These are phyloP conservation scores for Yamadazyma pseudoaaseri DNA, from an alignment of 1,139 yeast genomes.

Conservation along the genomic window DNA sequence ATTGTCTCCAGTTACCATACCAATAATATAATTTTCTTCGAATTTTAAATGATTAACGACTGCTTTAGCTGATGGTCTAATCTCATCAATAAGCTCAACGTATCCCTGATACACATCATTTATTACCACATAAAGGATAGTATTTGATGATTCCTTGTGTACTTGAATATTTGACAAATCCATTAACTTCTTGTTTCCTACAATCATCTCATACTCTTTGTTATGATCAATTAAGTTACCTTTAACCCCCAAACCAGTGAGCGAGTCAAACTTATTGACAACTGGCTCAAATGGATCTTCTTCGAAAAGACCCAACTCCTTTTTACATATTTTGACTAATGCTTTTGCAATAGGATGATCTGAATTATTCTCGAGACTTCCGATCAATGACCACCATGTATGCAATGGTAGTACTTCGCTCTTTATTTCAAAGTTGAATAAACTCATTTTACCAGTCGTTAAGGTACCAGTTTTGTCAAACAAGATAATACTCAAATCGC, in stretches of 20 bases:
- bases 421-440: slow-evolving; percentile 20
- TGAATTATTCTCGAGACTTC: slow-evolving; percentile 64
- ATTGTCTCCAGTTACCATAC: slow-evolving; percentile 91
- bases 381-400: slow-evolving; percentile 60
- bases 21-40: slow-evolving; percentile 60
- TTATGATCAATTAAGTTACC: slow-evolving; percentile 37
- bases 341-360: slow-evolving; percentile 92
- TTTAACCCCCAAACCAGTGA: slow-evolving; percentile 71
- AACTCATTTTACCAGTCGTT: slow-evolving; percentile 79
- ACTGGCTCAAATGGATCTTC: slow-evolving; percentile 31
- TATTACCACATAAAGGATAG: slow-evolving; percentile 46
- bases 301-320: slow-evolving; percentile 29
- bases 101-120: slow-evolving; percentile 61
- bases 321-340: slow-evolving; percentile 37
- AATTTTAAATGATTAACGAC: slow-evolving; percentile 56
- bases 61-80: slow-evolving; percentile 63
- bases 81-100: slow-evolving; percentile 65
- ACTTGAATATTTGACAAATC: slow-evolving; percentile 14
- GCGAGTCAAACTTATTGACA: slow-evolving; percentile 45
- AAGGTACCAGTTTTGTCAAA: slow-evolving; percentile 97
- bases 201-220: slow-evolving; percentile 31
- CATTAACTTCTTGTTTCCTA: slow-evolving; percentile 61
- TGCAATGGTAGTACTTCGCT: slow-evolving; percentile 9
- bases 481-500: slow-evolving; percentile 61
- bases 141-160: slow-evolving; percentile 21